These are phyloP conservation scores for Acacia melanoxylon DNA, from an alignment of 306 rosid genomes.

Conservation along the genomic window DNA sequence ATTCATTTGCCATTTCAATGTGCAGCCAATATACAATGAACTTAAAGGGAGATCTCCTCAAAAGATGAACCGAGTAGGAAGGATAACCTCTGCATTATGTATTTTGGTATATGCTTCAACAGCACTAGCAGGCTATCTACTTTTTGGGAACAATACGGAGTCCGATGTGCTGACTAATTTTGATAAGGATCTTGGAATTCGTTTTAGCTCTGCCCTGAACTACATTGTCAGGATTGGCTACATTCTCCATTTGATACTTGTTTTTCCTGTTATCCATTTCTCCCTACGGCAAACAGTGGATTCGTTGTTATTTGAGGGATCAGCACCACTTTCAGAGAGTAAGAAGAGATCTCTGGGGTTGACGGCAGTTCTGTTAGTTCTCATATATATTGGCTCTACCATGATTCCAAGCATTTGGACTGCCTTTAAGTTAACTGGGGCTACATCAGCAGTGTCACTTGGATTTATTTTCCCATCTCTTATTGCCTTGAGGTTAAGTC, in stretches of 20 bases:
- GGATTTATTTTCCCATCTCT: slow-evolving; percentile 90
- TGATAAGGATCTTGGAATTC: slow-evolving; percentile 78
- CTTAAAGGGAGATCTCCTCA: slow-evolving; percentile 76
- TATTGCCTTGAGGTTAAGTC: slow-evolving; percentile 65
- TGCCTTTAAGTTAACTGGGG: slow-evolving; percentile 95
- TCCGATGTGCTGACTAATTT: slow-evolving; percentile 86
- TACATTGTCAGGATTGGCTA: slow-evolving; percentile 83
- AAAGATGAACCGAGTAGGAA: slow-evolving; percentile 88
- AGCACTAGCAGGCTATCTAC: slow-evolving; percentile 76
- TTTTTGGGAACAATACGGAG: slow-evolving; percentile 83
- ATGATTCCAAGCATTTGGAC: slow-evolving; percentile 96
- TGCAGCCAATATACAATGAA: slow-evolving; percentile 55
- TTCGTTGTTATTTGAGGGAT: slow-evolving; percentile 66
- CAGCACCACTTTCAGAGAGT: slow-evolving; percentile 77
- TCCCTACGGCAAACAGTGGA: slow-evolving; percentile 82
- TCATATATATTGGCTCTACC: slow-evolving; percentile 85
- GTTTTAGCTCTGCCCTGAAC: slow-evolving; percentile 71
- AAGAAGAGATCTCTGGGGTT: slow-evolving; percentile 72
- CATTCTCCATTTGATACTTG: slow-evolving; percentile 90
- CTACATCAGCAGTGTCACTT: slow-evolving; percentile 86
- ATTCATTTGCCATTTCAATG: slow-evolving; percentile 82
- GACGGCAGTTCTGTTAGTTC: slow-evolving; percentile 69
- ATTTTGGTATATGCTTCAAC: slow-evolving; percentile 73
- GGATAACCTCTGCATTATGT: slow-evolving; percentile 80
- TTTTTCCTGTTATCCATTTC: slow-evolving; percentile 39